Conservation (phyloP, 2,329 filamentous ascomycete genomes). For the Fusarium burgessii region DNA sequence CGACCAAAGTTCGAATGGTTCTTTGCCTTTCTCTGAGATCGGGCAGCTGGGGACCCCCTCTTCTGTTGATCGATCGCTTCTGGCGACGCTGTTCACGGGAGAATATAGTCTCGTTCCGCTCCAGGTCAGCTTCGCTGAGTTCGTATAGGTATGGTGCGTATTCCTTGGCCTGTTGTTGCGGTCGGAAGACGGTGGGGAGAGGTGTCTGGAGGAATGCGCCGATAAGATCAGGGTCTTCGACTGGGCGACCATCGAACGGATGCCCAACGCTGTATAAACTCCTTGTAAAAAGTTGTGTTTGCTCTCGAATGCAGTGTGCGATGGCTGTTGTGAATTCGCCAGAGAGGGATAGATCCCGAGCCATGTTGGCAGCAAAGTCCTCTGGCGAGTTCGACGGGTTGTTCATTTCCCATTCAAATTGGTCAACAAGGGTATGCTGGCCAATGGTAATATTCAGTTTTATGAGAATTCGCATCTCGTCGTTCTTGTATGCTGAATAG, state of each 20-base stretch:
- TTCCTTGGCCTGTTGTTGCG: conserved; percentile 92
- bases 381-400: conserved; percentile 94
- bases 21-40: conserved; percentile 95
- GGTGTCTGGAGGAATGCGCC: conserved; percentile 89
- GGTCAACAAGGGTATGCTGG: conserved; percentile 91
- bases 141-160: conserved; percentile 95
- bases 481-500: conserved; percentile 96
- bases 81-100: conserved; percentile 93
- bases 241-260: conserved; percentile 91
- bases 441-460: conserved; percentile 99
- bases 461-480: conserved; percentile 96
- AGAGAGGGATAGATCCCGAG: conserved; percentile 87
- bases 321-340: conserved; percentile 98
- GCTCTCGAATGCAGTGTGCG: conserved; percentile 96
- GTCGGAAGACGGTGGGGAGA: conserved; percentile 84
- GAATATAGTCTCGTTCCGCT: conserved; percentile 91
- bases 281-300: conserved; percentile 92
- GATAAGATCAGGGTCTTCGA: conserved; percentile 91
- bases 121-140: conserved; percentile 88
- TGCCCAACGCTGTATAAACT: conserved; percentile 94
- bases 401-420: conserved; percentile 99
- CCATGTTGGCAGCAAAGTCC: conserved; percentile 91
- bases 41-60: conserved; percentile 92
- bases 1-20: conserved; percentile 90
- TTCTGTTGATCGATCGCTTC: conserved; percentile 93